Conservation (phyloP, 768 basidiomycete species). For the Boletus reticuloceps region DNA sequence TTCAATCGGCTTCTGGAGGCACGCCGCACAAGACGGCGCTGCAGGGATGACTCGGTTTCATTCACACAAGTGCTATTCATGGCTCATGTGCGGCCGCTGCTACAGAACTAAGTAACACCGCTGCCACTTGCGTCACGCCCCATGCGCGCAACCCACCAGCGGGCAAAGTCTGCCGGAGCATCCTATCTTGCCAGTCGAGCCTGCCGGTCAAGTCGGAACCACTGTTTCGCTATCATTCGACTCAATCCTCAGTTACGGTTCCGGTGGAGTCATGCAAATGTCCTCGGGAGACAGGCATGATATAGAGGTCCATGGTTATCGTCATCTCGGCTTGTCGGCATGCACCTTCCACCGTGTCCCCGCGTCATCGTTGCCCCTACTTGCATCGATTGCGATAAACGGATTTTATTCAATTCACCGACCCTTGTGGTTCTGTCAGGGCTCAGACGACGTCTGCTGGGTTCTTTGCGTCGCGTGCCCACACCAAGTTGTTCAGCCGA, state of each 20-base stretch:
- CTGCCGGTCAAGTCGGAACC: slow-evolving; percentile 8
- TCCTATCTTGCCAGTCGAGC: not conserved
- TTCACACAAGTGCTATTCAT: slow-evolving; percentile 6
- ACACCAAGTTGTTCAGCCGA: not conserved
- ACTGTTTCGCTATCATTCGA: not conserved
- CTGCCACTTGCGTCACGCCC: slow-evolving; percentile 7
- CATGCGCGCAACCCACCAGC: not conserved
- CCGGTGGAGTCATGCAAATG: slow-evolving; percentile 4
- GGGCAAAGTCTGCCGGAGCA: slow-evolving; percentile 2
- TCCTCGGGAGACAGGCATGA: not conserved
- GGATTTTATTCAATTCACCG: slow-evolving; percentile 17
- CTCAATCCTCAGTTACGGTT: slow-evolving; percentile 3
- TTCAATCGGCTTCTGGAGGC: slow-evolving; percentile 11
- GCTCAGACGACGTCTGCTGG: not conserved
- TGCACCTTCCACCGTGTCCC: not conserved
- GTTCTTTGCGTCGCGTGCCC: slow-evolving; percentile 6
- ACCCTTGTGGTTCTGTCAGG: slow-evolving; percentile 10
- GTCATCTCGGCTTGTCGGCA: slow-evolving; percentile 10
- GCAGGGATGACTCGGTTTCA: not conserved
- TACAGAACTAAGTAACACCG: not conserved
- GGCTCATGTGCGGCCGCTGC: not conserved
- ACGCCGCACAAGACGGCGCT: slow-evolving; percentile 11
- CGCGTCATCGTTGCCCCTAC: slow-evolving; percentile 1
- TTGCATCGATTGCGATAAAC: slow-evolving; percentile 5
- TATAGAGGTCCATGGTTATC: not conserved